Evolutionary conservation across 371 early-diverging fungal species (phyloP), one percentile per base, ranked within the genome.

Genomic region (Zychaea mexicana): DNA sequence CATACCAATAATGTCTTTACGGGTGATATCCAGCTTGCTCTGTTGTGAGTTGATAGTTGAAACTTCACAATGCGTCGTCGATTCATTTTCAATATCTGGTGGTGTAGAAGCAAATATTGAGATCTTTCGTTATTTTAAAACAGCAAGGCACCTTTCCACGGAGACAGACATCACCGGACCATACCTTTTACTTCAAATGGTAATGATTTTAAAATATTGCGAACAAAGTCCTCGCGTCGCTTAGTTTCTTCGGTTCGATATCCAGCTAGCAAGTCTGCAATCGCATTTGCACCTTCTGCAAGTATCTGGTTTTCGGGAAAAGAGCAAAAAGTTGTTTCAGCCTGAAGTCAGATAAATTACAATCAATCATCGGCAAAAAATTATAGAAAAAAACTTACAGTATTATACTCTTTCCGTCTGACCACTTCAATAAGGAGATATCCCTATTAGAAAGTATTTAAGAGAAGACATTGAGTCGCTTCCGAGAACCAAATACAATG

Each of bases 361-460:
- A 46, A 46, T 36, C 9, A 21, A 21, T 1, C n/a, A 46, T n/a
- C n/a, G 21, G 5, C 17, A 6, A 27, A 17, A 21, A 21, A 21
- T 1, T 21, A 46, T n/a, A 7, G 21, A 3, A n/a, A 6, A 27
- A 17, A 21, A 64, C 68, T 66, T 74, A 88, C 82, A 24, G 75
- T 70, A 26, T 77, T 68, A 68, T 88, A 91, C 69, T 90, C 92
- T 38, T 81, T 84, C 33, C 93, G 71, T 60, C 93, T 82, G 1
- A 90, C 90, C 52, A 90, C 73, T 65, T 93, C 93, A 30, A 90
- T 86, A 36, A 91, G 68, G 4, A 84, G 55, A 15, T 85, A 86
- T n/a, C 87, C 91, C 88, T 36, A 42, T 42, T 10, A 8, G 13
- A 17, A 64, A 19, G 36, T 0, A 26, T 26, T 52, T 10, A 12